These are phyloP conservation scores for Rhizopogon rudus DNA, from an alignment of 768 basidiomycete genomes.

Conservation along the genomic window DNA sequence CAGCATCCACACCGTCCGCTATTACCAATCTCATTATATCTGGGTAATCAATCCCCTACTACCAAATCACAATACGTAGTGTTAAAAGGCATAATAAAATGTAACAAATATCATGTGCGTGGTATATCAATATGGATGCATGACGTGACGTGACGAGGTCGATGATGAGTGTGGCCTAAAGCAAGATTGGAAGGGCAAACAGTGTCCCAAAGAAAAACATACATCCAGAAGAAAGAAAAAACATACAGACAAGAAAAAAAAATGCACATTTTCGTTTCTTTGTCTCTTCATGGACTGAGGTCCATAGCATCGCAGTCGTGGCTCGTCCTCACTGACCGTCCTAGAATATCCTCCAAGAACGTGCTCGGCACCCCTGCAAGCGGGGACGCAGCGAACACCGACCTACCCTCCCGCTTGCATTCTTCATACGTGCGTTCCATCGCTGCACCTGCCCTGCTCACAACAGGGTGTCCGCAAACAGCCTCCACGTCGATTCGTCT, in stretches of 20 bases:
- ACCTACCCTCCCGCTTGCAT: slow-evolving; percentile 29
- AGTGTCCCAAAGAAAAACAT: slow-evolving; percentile 32
- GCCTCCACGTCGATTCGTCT: slow-evolving; percentile 51
- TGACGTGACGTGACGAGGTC: slow-evolving; percentile 13
- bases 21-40: too few relatives aligned
- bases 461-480: slow-evolving; percentile 58
- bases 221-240: slow-evolving; percentile 14
- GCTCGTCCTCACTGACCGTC: slow-evolving; percentile 7
- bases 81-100: background rate
- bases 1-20: too few relatives aligned
- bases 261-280: slow-evolving; percentile 5
- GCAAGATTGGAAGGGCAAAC: slow-evolving; percentile 28
- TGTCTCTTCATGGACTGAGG: slow-evolving; percentile 28
- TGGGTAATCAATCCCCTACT: too few relatives aligned
- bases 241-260: slow-evolving; percentile 3
- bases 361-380: slow-evolving; percentile 53
- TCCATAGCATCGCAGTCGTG: slow-evolving; percentile 33
- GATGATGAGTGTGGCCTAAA: slow-evolving; percentile 5
- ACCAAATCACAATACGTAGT: too few relatives aligned
- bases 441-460: slow-evolving; percentile 52
- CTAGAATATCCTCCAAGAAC: slow-evolving; percentile 65
- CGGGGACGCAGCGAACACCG: slow-evolving; percentile 55
- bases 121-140: slow-evolving; percentile 13
- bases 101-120: slow-evolving; percentile 9
- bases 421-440: slow-evolving; percentile 53